Evolutionary conservation across 148 eudicot genomes (phyloP), one percentile per base, ranked within the genome.

Genomic region (Cornus florida): DNA sequence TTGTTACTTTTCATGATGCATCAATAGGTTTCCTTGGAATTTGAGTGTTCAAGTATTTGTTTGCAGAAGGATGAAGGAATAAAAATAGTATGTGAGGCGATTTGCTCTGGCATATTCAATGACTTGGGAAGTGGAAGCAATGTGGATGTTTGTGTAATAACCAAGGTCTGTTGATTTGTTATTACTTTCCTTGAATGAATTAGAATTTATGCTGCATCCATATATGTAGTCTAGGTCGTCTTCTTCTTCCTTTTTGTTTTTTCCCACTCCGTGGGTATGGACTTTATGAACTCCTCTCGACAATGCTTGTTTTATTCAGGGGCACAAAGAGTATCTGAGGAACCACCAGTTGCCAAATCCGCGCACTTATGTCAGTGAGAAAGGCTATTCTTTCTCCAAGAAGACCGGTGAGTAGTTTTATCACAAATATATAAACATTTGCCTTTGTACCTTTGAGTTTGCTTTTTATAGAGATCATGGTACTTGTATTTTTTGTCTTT

Each of bases 61-160:
- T 3, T 82, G 65, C 80, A 95, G 99, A 92, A 88, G 82, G 97
- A 95, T 75, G 99, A 93, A 81, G 99, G 99, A 78, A 78, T 95
- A 50, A 80, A 90, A 46, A 69, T 95, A 72, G 99, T 95, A 33
- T 59, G 85, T 17, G 92, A 95, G 74, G 97, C 99, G 70, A 93
- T 95, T 28, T 84, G 91, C 79, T 89, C 97, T 71, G 99, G 99
- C 32, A 93, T 95, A 67, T 95, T 93, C 70, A 93, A 95, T 79
- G 97, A 95, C 81, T 71, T 95, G 87, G 98, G 98, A 85, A 95
- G 98, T 89, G 98, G 97, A 80, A 93, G 96, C 89, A 92, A 94
- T 81, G 96, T 95, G 12, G 99, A 95, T 71, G 85, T 93, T 39
- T 93, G 99, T 64, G 97, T 92, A 71, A 93, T 95, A 75, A 90